phyloP scores from a whole-genome alignment of 306 rosid genomes.

The Cercis canadensis region DNA sequence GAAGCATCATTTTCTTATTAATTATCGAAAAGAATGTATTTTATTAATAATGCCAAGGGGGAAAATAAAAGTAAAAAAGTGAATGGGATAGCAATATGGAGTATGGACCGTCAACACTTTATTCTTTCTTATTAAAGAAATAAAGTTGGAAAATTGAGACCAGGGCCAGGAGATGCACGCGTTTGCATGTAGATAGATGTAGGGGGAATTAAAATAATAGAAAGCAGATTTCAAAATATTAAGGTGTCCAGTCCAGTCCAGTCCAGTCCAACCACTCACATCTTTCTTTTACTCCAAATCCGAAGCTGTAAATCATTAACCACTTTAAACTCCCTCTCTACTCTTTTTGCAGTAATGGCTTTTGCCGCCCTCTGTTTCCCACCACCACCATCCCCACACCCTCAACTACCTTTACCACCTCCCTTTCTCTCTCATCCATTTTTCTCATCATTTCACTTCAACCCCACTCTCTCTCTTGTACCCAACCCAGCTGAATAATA shows the following conservation, averaged over 20 bases:
- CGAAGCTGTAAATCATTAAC: conserved; percentile 49
- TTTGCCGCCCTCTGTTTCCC: conserved; percentile 46
- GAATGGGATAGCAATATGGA: too few relatives aligned
- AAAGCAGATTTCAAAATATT: conserved; percentile 31
- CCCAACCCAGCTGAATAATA: background rate
- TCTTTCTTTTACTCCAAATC: background rate
- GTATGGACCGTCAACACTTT: too few relatives aligned
- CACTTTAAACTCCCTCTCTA: conserved; percentile 38
- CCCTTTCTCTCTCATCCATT: background rate
- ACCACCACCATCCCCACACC: background rate
- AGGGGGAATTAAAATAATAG: conserved; percentile 21
- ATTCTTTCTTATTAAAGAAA: too few relatives aligned
- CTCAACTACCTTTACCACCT: background rate
- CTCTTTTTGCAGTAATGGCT: conserved; percentile 50
- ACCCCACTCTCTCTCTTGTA: background rate
- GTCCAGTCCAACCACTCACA: conserved; percentile 37
- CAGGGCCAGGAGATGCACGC: conserved; percentile 46
- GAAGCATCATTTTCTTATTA: too few relatives aligned
- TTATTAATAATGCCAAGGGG: too few relatives aligned
- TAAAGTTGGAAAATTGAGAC: too few relatives aligned
- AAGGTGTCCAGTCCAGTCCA: too few relatives aligned
- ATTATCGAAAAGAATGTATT: too few relatives aligned
- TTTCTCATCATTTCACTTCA: background rate
- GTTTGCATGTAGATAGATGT: conserved; percentile 74
- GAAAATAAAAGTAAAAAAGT: too few relatives aligned